Base-by-base conservation (phyloP, 1,139 yeast species). In the Torulaspora pretoriensis region DNA sequence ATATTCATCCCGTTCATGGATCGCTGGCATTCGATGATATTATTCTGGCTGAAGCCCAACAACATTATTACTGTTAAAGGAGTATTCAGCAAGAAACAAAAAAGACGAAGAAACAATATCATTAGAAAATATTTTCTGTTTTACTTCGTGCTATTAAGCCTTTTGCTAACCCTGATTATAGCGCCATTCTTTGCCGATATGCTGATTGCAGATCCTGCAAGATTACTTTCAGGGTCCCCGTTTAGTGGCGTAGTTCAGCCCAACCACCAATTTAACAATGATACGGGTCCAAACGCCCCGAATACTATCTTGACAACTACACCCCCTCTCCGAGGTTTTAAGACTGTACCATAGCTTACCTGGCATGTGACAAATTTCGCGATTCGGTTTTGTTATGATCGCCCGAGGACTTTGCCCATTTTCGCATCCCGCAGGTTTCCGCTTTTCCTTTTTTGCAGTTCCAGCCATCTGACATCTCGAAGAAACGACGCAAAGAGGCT, bases 41-140 rank as follows among this genome's bases (percentile, higher is more conserved):
- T 89, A 36, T 79, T 88, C 62, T 89, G 96, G 97, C 68, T 87
- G 43, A 75, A 72, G 40, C 95, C 96, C 1, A 73, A 76, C 1
- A 63, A 70, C 50, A 75, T 78, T 53, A 60, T 76, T 37, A 65
- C 75, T 38, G 64, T 38, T 45, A 63, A 75, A 47, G 54, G 70
- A 14, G 74, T 75, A 3, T 63, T 70, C 39, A 65, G 72, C 1
- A 65, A 59, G 28, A 65, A 64, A 28, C 68, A 67, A 43, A 63
- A 57, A 32, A 61, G 56, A 54, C 69, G 50, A 49, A 70, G 74
- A 56, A 68, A 56, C 54, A 64, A 61, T 39, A 65, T 65, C 43
- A 71, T 63, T 48, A 65, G 57, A 26, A 67, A 57, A 40, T 80
- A 67, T 59, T 63, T 71, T n/a, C 50, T 64, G 3, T 64, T 70